Evolutionary conservation across 192 early-diverging fungal genomes (phyloP), one percentile per base, ranked within the genome.

Genomic region (Chytriomyces sp.): DNA sequence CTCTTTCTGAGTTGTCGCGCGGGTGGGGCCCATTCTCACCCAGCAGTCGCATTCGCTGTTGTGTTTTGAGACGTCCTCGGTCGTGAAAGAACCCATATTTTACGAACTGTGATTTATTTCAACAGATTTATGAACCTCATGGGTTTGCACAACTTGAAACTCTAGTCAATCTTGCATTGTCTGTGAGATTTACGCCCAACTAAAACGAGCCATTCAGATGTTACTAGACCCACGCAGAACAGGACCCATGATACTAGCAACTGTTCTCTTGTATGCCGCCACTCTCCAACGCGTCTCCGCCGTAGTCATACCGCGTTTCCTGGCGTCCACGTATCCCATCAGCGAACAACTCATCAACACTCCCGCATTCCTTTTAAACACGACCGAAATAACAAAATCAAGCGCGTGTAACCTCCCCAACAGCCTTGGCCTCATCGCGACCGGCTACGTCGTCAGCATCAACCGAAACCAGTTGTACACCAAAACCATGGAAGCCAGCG

Each of bases 1-100:
- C n/a, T n/a, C n/a, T n/a, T n/a, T n/a, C n/a, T n/a, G n/a, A n/a
- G n/a, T n/a, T n/a, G n/a, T n/a, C n/a, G n/a, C n/a, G n/a, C n/a
- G n/a, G n/a, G n/a, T n/a, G 46, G 8, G 11, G 1, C 5, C 11
- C 13, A 23, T 2, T 1, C 57, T 53, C 18, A 92, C 90, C 91
- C 91, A 92, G 79, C 89, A 90, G 72, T 92, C 91, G 1, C 86
- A 61, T 6, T 79, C 78, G 44, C 72, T 92, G 85, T 91, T 89
- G 78, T 92, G 91, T 79, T 91, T 92, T 45, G 89, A 87, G 9
- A 92, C 91, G 35, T 92, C 91, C 8, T 82, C 91, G 7, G 84
- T 61, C 5, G 88, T 83, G 76, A 66, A 76, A 43, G 68, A 35
- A 35, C 28, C 28, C 63, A 76, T 66, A 50, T 61, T 64, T 76